A percentile compares a stretch with the other conserved stretches of the same genome.
phyloP scores from a whole-genome alignment of 305 asterid species.

The Solanum hybrid region DNA sequence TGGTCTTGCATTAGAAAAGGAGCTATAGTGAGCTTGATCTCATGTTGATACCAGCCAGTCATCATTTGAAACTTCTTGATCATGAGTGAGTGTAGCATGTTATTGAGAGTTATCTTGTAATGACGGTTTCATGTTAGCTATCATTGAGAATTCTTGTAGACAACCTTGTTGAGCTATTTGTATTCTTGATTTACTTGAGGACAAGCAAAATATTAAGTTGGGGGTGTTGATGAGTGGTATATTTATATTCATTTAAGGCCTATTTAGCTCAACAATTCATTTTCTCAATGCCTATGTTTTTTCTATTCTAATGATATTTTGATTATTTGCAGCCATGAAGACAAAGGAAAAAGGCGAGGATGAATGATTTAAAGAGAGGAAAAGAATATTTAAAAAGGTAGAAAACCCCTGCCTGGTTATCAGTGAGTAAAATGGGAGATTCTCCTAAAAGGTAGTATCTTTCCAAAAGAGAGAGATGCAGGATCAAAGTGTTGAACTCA shows the following conservation, averaged over 20 bases:
- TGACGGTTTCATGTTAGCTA: background rate
- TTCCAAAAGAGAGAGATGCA: too few species aligned
- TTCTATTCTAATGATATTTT: too few species aligned
- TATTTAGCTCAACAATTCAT: background rate
- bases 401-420: too few species aligned
- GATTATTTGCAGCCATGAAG: too few species aligned
- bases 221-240: background rate
- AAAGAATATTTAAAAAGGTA: too few species aligned
- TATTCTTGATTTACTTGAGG: background rate
- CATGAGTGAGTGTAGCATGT: background rate
- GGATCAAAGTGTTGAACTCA: too few species aligned
- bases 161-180: background rate
- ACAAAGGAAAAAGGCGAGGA: too few species aligned
- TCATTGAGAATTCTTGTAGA: background rate
- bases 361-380: too few species aligned
- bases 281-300: too few species aligned
- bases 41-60: background rate
- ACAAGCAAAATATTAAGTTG: background rate
- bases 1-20: background rate
- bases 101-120: background rate
- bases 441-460: too few species aligned
- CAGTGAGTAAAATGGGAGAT: too few species aligned
- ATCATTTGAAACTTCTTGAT: background rate
- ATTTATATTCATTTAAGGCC: background rate
- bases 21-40: background rate